phyloP scores from a whole-genome alignment of 495 filamentous ascomycete species.

The Chaetomium tenue region DNA sequence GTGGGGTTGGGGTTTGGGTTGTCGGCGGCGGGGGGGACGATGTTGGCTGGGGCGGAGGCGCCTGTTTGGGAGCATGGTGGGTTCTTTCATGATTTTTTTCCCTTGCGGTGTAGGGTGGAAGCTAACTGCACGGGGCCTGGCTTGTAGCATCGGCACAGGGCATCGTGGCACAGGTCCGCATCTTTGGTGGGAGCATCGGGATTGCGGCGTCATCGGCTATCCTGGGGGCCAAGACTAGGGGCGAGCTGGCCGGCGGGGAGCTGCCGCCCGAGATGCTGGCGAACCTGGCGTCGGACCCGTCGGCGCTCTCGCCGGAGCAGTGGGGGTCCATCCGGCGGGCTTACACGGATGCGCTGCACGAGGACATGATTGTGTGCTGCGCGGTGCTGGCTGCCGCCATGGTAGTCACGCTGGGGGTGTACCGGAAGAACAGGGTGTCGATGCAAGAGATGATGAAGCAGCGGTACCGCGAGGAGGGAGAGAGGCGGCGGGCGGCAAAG shows the following conservation, averaged over 20 bases:
- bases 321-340: constrained; percentile 27
- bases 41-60: constrained; percentile 37
- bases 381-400: constrained; percentile 37
- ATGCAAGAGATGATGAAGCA: constrained; percentile 29
- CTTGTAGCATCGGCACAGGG: constrained; percentile 50
- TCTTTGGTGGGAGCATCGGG: constrained; percentile 54
- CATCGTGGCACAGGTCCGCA: constrained; percentile 50
- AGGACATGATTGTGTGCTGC: constrained; percentile 43
- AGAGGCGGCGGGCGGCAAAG: constrained; percentile 9
- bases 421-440: constrained; percentile 29
- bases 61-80: constrained; percentile 41
- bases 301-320: constrained; percentile 17
- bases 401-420: constrained; percentile 35
- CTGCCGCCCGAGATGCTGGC: constrained; percentile 29
- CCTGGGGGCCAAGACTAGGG: constrained; percentile 33
- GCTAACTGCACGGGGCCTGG: neutral
- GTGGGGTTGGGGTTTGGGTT: constrained; percentile 50
- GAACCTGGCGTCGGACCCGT: constrained; percentile 22
- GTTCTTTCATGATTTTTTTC: constrained; percentile 8
- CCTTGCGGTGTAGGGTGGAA: neutral
- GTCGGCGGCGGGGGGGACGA: constrained; percentile 40
- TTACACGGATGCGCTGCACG: constrained; percentile 41
- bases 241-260: constrained; percentile 21
- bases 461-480: constrained; percentile 25
- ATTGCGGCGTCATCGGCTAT: constrained; percentile 52